Evolutionary conservation across 2,329 filamentous ascomycete genomes (phyloP).

Genomic region (Conoideocrella luteorostrata): DNA sequence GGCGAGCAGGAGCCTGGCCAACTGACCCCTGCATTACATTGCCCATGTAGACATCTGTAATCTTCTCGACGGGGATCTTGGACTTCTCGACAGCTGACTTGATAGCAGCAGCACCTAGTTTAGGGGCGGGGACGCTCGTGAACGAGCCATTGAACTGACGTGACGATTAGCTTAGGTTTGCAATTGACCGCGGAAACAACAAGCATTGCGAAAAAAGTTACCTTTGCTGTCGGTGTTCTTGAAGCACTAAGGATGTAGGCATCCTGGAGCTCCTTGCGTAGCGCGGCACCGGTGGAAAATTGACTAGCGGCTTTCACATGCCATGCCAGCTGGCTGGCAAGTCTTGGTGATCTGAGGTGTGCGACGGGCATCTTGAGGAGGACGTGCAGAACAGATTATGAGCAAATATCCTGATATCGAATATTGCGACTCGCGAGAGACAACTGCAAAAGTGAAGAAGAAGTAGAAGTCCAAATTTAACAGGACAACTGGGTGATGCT

Average conservation of each 20-base stretch:
- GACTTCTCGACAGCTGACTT: conserved; percentile 86
- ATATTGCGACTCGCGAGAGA: background rate
- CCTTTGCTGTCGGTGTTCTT: conserved; percentile 84
- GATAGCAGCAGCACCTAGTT: conserved; percentile 85
- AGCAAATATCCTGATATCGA: background rate
- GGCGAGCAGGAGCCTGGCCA: conserved; percentile 86
- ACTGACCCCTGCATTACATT: conserved; percentile 81
- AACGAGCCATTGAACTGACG: conserved; percentile 88
- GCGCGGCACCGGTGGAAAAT: conserved; percentile 39
- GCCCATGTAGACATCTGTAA: conserved; percentile 95
- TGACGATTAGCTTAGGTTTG: background rate
- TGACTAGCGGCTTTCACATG: conserved; percentile 36
- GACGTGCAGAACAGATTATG: background rate
- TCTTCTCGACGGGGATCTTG: conserved; percentile 69
- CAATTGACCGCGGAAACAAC: background rate
- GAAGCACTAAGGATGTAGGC: conserved; percentile 90
- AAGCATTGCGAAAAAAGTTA: conserved; percentile 28
- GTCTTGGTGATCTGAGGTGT: conserved; percentile 28
- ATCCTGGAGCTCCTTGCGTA: conserved; percentile 68
- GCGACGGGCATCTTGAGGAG: conserved; percentile 21
- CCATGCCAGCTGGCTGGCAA: conserved; percentile 29
- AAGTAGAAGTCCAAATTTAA: background rate
- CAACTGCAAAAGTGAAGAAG: conserved; percentile 2
- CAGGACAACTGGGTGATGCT: background rate
- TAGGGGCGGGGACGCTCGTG: conserved; percentile 73